phyloP scores from a whole-genome alignment of 2,329 filamentous ascomycete species.

The Grosmannia huntii region DNA sequence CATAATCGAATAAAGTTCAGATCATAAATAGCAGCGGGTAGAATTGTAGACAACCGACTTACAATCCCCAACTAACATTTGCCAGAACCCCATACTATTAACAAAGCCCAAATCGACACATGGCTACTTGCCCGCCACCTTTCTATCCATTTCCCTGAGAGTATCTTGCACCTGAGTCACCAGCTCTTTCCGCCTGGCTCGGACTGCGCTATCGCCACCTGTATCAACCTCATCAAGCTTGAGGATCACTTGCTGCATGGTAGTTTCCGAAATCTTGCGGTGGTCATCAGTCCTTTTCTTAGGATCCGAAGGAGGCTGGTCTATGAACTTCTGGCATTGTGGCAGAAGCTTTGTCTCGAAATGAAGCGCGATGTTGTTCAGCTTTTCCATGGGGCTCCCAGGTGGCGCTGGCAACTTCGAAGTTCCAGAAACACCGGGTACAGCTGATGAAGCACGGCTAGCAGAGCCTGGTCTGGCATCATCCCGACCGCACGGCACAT shows the following conservation, averaged over 20 bases:
- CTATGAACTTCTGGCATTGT: slow-evolving; percentile 47
- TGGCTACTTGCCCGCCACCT: background rate
- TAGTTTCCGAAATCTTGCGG: slow-evolving; percentile 60
- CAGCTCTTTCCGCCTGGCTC: slow-evolving; percentile 55
- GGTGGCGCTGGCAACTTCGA: slow-evolving; percentile 22
- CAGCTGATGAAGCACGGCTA: background rate
- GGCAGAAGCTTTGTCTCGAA: slow-evolving; percentile 55
- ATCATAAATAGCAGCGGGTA: background rate
- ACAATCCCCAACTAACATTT: background rate
- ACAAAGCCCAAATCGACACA: background rate
- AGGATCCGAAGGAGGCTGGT: slow-evolving; percentile 47
- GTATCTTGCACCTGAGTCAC: slow-evolving; percentile 59
- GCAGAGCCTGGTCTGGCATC: slow-evolving; percentile 4
- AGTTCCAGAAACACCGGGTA: slow-evolving; percentile 10
- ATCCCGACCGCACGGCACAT: slow-evolving; percentile 20
- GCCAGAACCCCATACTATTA: too few species aligned
- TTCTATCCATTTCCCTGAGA: slow-evolving; percentile 50
- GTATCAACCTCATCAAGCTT: slow-evolving; percentile 69
- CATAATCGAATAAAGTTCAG: background rate
- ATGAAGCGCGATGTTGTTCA: slow-evolving; percentile 52
- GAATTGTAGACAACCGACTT: background rate
- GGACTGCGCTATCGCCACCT: slow-evolving; percentile 52
- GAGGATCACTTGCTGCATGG: slow-evolving; percentile 62
- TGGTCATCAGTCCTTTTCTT: slow-evolving; percentile 64
- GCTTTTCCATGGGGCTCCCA: slow-evolving; percentile 41